Evolutionary conservation across 2,329 filamentous ascomycete genomes (phyloP).

Genomic region (Xylaria sp.): DNA sequence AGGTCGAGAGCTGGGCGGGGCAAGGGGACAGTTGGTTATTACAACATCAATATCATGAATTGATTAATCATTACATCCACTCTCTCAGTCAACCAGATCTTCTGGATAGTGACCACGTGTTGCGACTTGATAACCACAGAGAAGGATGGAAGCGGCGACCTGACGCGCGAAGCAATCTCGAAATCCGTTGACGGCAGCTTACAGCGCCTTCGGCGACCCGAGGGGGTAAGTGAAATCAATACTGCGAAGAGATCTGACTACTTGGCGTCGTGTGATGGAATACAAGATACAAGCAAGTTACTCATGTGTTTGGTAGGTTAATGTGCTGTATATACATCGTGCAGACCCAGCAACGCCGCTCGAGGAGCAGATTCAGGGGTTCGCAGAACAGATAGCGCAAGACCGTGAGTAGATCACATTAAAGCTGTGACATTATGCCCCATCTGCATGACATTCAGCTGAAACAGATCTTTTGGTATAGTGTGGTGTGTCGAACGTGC

Average conservation of each 20-base stretch:
- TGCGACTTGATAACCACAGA: too few relatives aligned
- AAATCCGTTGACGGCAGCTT: slow-evolving; percentile 48
- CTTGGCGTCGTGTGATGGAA: too few relatives aligned
- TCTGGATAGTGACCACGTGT: too few relatives aligned
- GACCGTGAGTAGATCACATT: slow-evolving; percentile 46
- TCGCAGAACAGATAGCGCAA: slow-evolving; percentile 49
- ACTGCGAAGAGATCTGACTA: neutral
- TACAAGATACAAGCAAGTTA: too few relatives aligned
- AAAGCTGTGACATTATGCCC: neutral
- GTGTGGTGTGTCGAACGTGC: slow-evolving; percentile 54
- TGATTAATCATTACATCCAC: too few relatives aligned
- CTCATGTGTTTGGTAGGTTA: slow-evolving; percentile 42
- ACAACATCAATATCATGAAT: too few relatives aligned
- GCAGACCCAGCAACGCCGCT: slow-evolving; percentile 51
- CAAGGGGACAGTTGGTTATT: too few relatives aligned
- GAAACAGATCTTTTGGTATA: slow-evolving; percentile 17
- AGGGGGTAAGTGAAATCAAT: slow-evolving; percentile 24
- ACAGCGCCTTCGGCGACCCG: slow-evolving; percentile 41
- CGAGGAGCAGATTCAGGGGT: slow-evolving; percentile 51
- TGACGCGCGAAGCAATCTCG: slow-evolving; percentile 43
- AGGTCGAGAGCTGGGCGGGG: too few relatives aligned
- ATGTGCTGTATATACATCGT: slow-evolving; percentile 53
- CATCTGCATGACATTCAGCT: neutral
- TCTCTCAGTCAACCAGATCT: too few relatives aligned
- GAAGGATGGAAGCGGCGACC: slow-evolving; percentile 49